phyloP scores from a whole-genome alignment of 805 yeast genomes.

The Saccharomycopsis olivae region DNA sequence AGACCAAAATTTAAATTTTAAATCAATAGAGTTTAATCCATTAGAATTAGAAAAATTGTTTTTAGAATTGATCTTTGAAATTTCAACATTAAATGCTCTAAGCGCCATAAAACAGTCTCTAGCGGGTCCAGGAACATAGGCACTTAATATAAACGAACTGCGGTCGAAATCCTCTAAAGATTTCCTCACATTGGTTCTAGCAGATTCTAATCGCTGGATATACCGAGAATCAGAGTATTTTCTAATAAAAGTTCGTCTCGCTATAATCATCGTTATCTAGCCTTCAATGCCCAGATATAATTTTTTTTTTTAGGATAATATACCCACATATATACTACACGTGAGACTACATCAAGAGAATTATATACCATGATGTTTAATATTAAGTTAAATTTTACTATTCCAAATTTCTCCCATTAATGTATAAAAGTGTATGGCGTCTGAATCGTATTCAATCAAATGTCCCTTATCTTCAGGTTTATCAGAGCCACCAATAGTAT shows the following conservation, averaged over 20 bases:
- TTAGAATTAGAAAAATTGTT: slow-evolving; percentile 21
- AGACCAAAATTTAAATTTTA: slow-evolving; percentile 70
- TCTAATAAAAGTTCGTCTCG: too few species aligned
- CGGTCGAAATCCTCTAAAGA: slow-evolving; percentile 40
- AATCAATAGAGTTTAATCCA: slow-evolving; percentile 22
- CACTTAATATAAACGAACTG: slow-evolving; percentile 54
- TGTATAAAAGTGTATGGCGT: slow-evolving; percentile 21
- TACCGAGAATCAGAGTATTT: not conserved
- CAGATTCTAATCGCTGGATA: slow-evolving; percentile 8
- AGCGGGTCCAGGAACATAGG: slow-evolving; percentile 57
- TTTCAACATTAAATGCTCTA: slow-evolving; percentile 55
- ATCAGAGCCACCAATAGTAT: slow-evolving; percentile 32
- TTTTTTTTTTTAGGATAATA: not conserved
- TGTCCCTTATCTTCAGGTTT: slow-evolving; percentile 19
- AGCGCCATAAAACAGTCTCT: slow-evolving; percentile 55
- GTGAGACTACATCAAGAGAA: not conserved
- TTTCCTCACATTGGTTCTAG: slow-evolving; percentile 12
- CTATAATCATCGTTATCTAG: too few species aligned
- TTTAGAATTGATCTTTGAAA: slow-evolving; percentile 37
- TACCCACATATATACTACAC: not conserved
- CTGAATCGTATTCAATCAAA: slow-evolving; percentile 19
- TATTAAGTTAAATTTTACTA: not conserved
- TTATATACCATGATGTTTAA: too few species aligned
- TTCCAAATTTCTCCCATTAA: slow-evolving; percentile 30
- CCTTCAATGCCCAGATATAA: too few species aligned